Conservation (phyloP, 495 filamentous ascomycete species). For the Penicillium angulare region DNA sequence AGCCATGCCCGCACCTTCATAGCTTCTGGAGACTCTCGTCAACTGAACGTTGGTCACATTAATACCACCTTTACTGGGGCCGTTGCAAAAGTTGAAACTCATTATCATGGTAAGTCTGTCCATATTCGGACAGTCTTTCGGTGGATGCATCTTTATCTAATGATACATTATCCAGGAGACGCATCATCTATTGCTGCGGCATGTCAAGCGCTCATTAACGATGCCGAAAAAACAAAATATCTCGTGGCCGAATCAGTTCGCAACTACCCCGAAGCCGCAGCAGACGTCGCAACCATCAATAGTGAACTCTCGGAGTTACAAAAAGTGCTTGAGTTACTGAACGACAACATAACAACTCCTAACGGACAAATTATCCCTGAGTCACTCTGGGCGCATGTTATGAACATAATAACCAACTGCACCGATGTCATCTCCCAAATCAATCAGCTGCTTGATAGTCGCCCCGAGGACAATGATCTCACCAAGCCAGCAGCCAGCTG, state of each 20-base stretch:
- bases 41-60: neutral
- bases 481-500: neutral
- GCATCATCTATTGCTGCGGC: neutral
- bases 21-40: neutral
- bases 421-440: neutral
- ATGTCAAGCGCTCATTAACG: neutral
- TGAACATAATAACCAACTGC: neutral
- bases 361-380: neutral
- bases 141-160: neutral
- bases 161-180: neutral
- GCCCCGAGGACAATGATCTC: neutral
- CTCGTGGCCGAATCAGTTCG: neutral
- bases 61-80: neutral
- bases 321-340: neutral
- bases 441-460: neutral
- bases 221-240: neutral
- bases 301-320: neutral
- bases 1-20: neutral
- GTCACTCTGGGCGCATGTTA: neutral
- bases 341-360: neutral
- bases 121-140: neutral
- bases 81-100: neutral
- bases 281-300: neutral
- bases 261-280: neutral
- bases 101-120: neutral